Conservation (phyloP, 768 basidiomycete species). For the Grammothele lineata region DNA sequence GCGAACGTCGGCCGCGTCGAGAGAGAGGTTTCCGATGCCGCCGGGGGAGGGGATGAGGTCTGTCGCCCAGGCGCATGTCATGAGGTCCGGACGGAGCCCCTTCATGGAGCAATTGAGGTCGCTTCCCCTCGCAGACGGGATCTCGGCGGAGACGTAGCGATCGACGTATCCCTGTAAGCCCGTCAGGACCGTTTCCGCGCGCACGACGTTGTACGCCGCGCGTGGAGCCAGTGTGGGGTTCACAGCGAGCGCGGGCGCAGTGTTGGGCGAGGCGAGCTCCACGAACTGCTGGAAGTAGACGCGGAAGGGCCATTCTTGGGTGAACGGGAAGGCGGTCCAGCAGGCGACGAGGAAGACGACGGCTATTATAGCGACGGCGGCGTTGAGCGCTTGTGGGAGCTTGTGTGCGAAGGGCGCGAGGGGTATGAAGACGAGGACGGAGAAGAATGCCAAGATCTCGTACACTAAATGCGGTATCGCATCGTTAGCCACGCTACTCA, state of each 20-base stretch:
- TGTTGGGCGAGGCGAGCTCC: slow-evolving; percentile 28
- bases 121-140: slow-evolving; percentile 47
- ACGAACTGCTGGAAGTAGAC: slow-evolving; percentile 67
- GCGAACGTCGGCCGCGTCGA: background rate
- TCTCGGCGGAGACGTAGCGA: slow-evolving; percentile 38
- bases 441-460: slow-evolving; percentile 37
- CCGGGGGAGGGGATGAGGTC: slow-evolving; percentile 37
- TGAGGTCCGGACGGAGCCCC: slow-evolving; percentile 31
- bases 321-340: slow-evolving; percentile 56
- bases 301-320: slow-evolving; percentile 55
- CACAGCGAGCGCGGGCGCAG: background rate
- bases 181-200: slow-evolving; percentile 40
- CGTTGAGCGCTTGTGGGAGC: slow-evolving; percentile 36
- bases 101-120: slow-evolving; percentile 25
- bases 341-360: slow-evolving; percentile 27
- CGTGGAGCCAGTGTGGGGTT: background rate
- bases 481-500: no score
- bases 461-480: slow-evolving; percentile 61
- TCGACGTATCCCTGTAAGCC: slow-evolving; percentile 42
- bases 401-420: slow-evolving; percentile 61
- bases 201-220: slow-evolving; percentile 14
- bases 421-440: slow-evolving; percentile 52
- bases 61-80: slow-evolving; percentile 47
- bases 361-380: slow-evolving; percentile 37
- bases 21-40: slow-evolving; percentile 8